Evolutionary conservation across 768 basidiomycete genomes (phyloP).

Genomic region (Chlorophyllum brunneum): DNA sequence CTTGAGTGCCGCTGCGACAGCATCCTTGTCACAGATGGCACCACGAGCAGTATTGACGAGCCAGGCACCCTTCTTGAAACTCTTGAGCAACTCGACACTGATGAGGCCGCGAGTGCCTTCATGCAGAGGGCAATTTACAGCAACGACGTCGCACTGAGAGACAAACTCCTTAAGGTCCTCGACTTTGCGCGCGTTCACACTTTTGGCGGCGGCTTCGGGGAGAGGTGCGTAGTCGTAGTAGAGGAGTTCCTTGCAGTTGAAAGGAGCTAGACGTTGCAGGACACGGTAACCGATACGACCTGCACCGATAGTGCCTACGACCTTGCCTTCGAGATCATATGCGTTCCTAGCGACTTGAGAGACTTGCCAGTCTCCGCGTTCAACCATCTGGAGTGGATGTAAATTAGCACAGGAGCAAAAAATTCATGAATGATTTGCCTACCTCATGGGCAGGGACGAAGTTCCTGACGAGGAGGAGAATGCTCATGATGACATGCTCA

Average conservation of each 20-base stretch:
- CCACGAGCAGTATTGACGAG: conserved; percentile 93
- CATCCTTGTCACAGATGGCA: conserved; percentile 84
- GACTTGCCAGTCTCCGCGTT: conserved; percentile 84
- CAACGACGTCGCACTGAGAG: conserved; percentile 69
- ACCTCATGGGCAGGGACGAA: conserved; percentile 85
- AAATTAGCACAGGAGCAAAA: neutral
- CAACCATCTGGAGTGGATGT: conserved; percentile 55
- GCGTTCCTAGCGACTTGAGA: conserved; percentile 79
- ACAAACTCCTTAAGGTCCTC: conserved; percentile 68
- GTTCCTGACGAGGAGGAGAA: conserved; percentile 88
- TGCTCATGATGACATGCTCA: conserved; percentile 89
- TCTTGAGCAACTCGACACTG: conserved; percentile 76
- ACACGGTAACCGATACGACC: conserved; percentile 84
- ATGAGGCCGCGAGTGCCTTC: conserved; percentile 79
- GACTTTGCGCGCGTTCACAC: conserved; percentile 69
- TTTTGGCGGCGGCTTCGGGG: conserved; percentile 58
- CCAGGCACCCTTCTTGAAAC: conserved; percentile 92
- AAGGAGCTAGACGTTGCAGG: conserved; percentile 73
- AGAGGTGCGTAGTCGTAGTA: conserved; percentile 86
- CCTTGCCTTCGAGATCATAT: conserved; percentile 88
- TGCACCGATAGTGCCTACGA: conserved; percentile 86
- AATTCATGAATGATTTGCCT: neutral
- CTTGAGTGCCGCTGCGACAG: conserved; percentile 70
- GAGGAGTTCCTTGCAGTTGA: conserved; percentile 86
- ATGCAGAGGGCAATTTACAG: conserved; percentile 88